Evolutionary conservation across 2,329 filamentous ascomycete genomes (phyloP).

Genomic region (Ciborinia camelliae): DNA sequence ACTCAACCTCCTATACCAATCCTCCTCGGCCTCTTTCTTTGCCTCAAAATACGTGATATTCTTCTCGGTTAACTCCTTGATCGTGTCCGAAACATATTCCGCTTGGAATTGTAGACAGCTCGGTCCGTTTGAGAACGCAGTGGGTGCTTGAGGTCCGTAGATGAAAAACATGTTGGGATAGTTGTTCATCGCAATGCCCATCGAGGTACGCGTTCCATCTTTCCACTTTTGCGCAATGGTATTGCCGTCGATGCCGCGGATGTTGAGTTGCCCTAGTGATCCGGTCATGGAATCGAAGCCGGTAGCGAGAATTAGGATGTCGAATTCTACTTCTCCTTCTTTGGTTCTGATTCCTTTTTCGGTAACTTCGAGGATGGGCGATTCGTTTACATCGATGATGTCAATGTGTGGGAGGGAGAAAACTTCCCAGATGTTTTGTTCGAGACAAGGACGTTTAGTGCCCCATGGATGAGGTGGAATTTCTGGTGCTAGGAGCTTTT

Average conservation of each 20-base stretch:
- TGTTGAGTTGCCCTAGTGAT: slow-evolving; percentile 36
- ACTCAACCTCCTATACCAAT: slow-evolving; percentile 37
- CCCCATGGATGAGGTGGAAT: slow-evolving; percentile 47
- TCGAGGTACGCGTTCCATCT: slow-evolving; percentile 35
- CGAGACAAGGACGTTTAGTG: slow-evolving; percentile 46
- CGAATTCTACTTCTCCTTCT: slow-evolving; percentile 35
- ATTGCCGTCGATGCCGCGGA: slow-evolving; percentile 34
- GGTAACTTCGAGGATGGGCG: slow-evolving; percentile 43
- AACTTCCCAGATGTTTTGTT: slow-evolving; percentile 49
- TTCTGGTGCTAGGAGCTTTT: slow-evolving; percentile 46
- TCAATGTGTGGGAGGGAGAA: slow-evolving; percentile 46
- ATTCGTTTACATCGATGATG: slow-evolving; percentile 45
- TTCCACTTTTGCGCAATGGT: slow-evolving; percentile 38
- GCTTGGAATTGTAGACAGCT: slow-evolving; percentile 43
- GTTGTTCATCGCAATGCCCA: slow-evolving; percentile 43
- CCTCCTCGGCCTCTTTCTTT: slow-evolving; percentile 34
- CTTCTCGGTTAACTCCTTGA: slow-evolving; percentile 37
- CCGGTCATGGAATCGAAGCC: slow-evolving; percentile 41
- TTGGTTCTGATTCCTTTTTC: slow-evolving; percentile 38
- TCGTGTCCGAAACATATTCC: slow-evolving; percentile 39
- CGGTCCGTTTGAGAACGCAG: slow-evolving; percentile 42
- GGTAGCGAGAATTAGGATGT: slow-evolving; percentile 39
- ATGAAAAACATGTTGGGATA: slow-evolving; percentile 50
- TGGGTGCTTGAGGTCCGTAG: slow-evolving; percentile 43
- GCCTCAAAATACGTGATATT: slow-evolving; percentile 37